Evolutionary conservation across 495 filamentous ascomycete genomes (phyloP).

Genomic region (Endocarpon pusillum): DNA sequence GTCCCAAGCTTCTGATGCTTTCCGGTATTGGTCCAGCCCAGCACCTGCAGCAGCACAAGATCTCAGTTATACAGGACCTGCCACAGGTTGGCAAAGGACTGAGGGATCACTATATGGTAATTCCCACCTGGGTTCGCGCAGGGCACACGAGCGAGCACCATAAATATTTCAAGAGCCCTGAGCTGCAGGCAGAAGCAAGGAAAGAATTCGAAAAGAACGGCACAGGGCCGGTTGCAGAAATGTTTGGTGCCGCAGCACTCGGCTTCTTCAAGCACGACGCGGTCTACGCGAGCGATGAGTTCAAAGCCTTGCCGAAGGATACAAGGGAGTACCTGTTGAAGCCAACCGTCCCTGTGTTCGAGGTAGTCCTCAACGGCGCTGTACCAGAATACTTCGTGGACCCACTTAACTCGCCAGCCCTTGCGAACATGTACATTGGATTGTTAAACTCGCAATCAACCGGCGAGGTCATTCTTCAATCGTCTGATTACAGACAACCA

Average conservation of each 20-base stretch:
- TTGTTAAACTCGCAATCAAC: constrained; percentile 23
- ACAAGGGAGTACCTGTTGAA: constrained; percentile 23
- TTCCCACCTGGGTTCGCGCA: constrained; percentile 8
- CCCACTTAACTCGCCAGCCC: constrained; percentile 17
- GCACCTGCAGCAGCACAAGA: constrained; percentile 33
- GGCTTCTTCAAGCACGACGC: constrained; percentile 37
- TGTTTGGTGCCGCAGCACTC: constrained; percentile 23
- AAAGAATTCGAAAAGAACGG: constrained; percentile 29
- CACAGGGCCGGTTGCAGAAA: constrained; percentile 26
- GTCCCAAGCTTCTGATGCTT: constrained; percentile 44
- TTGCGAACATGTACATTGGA: constrained; percentile 14
- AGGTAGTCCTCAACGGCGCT: constrained; percentile 21
- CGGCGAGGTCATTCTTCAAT: constrained; percentile 37
- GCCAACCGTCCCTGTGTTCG: constrained; percentile 31
- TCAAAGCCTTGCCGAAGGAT: constrained; percentile 22
- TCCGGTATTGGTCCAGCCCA: constrained; percentile 41
- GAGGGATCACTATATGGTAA: constrained; percentile 29
- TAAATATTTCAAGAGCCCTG: constrained; percentile 16
- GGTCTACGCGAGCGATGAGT: constrained; percentile 22
- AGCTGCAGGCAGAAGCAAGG: constrained; percentile 23
- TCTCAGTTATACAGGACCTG: constrained; percentile 30
- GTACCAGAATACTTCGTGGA: constrained; percentile 15
- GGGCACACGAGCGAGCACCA: constrained; percentile 18
- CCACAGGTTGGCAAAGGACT: constrained; percentile 40
- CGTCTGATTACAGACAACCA: constrained; percentile 34